phyloP scores from a whole-genome alignment of 2,329 filamentous ascomycete species.

The Colletotrichum sansevieriae region DNA sequence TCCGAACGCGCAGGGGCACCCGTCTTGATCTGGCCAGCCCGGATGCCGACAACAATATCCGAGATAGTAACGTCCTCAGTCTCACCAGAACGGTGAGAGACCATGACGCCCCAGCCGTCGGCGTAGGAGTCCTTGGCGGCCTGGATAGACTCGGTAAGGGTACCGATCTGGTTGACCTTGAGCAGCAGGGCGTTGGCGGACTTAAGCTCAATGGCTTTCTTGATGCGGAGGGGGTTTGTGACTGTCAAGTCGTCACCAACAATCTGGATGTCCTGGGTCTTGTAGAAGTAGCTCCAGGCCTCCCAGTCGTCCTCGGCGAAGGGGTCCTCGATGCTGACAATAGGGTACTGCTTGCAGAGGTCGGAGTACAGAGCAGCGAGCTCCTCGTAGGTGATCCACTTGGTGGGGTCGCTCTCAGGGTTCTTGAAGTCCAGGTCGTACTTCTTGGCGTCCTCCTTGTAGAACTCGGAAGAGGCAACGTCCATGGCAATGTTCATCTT shows the following conservation, averaged over 20 bases:
- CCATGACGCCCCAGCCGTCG: conserved; percentile 98
- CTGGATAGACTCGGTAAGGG: conserved; percentile 98
- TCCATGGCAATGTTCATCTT: conserved; percentile 99
- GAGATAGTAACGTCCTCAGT: conserved; percentile 99
- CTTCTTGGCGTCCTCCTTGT: conserved; percentile 97
- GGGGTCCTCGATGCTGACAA: conserved; percentile 98
- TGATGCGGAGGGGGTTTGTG: conserved; percentile 98
- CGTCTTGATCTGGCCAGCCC: conserved; percentile 98
- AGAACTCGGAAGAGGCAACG: conserved; percentile 99
- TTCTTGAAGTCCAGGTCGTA: conserved; percentile 99
- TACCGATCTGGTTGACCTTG: conserved; percentile 99
- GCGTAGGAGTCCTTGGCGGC: conserved; percentile 98
- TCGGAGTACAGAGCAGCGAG: conserved; percentile 92
- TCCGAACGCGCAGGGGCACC: conserved; percentile 96
- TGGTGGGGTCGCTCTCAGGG: conserved; percentile 92
- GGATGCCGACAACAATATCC: conserved; percentile 96
- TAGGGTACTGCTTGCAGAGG: conserved; percentile 94
- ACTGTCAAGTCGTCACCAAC: conserved; percentile 99
- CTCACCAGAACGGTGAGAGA: conserved; percentile 98
- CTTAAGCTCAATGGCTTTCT: conserved; percentile 99
- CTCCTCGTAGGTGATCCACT: conserved; percentile 99
- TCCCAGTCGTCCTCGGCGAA: conserved; percentile 99
- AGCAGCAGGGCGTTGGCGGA: conserved; percentile 97
- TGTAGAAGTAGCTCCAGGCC: conserved; percentile 99
- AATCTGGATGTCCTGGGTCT: conserved; percentile 98